Percentiles rank a stretch among this genome's conserved stretches.
phyloP scores from a whole-genome alignment of 2,329 filamentous ascomycete species.

The Botrytis pseudocinerea region DNA sequence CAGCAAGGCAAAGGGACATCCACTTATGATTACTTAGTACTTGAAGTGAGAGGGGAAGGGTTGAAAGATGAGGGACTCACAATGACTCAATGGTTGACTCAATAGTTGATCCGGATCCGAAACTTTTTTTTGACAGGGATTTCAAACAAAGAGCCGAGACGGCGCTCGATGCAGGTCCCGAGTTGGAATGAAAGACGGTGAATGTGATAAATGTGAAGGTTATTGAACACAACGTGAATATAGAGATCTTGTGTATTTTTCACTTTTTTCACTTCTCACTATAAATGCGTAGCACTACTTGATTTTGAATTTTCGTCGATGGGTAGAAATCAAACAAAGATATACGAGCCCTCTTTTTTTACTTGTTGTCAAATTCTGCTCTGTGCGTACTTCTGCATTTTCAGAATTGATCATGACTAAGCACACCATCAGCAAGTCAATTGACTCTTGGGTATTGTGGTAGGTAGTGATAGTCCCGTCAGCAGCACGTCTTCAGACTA shows the following conservation, averaged over 20 bases:
- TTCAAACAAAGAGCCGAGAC: neutral
- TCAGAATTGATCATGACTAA: neutral
- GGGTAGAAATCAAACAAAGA: neutral
- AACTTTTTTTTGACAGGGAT: conserved; percentile 15
- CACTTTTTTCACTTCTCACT: neutral
- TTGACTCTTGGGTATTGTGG: neutral
- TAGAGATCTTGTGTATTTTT: neutral
- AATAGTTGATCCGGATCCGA: conserved; percentile 15
- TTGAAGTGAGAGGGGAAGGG: neutral
- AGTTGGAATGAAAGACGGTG: neutral
- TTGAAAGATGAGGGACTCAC: neutral
- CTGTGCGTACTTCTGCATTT: neutral
- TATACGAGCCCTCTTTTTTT: neutral
- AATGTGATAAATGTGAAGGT: neutral
- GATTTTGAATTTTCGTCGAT: neutral
- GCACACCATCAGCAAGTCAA: neutral
- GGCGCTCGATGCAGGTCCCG: conserved; percentile 9
- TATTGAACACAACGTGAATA: neutral
- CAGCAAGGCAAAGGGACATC: neutral
- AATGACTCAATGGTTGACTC: neutral
- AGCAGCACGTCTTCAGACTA: neutral
- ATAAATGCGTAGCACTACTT: neutral
- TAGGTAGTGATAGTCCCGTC: neutral
- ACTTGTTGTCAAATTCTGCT: neutral
- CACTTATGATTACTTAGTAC: neutral